Evolutionary conservation across 1,284 basidiomycete genomes (phyloP), one percentile per base, ranked within the genome.

Genomic region (Xanthoconium separans): DNA sequence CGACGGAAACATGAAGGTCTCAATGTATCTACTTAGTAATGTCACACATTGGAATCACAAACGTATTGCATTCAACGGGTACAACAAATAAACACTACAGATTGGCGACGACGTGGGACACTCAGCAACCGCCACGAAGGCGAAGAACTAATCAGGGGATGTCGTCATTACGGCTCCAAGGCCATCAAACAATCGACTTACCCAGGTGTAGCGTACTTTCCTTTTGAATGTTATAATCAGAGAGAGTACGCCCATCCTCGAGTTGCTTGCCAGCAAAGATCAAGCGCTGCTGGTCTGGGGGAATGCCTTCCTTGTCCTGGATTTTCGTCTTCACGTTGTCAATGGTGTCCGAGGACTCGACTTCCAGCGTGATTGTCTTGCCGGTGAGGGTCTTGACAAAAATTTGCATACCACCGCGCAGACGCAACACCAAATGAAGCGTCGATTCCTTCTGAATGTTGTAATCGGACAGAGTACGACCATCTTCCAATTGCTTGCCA

Each of bases 211-310:
- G 75, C 50, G 87, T 89, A 44, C 79, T 82, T 65, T 76, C 74
- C 77, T 89, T 89, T 75, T 89, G 87, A 65, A 85, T 85, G 70
- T 77, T 71, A 67, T 82, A 86, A 69, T 86, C 84, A 51, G 80
- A 81, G 55, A 87, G 81, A 43, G 85, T 88, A 42, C 82, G 75
- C 16, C 83, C 82, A 57, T 85, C 82, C 69, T 84, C 83, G 44
- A 89, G 76, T 73, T 89, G 87, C 77, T 89, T 89, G 49, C 86
- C 86, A 42, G 87, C 86, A 60, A 89, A 89, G 75, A 89, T 89
- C 30, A 89, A 75, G 46, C 87, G 84, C 68, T 89, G 86, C 51
- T 89, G 86, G 69, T 89, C 86, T 46, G 83, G 83, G 16, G 83
- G 83, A 44, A 84, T 85, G 7, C 83, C 89, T 53, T 83, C 83